A percentile compares a stretch with the other conserved stretches of the same genome.
These are phyloP conservation scores for Uronychia setigera DNA, from an alignment of 73 alveolate species.

Conservation along the genomic window DNA sequence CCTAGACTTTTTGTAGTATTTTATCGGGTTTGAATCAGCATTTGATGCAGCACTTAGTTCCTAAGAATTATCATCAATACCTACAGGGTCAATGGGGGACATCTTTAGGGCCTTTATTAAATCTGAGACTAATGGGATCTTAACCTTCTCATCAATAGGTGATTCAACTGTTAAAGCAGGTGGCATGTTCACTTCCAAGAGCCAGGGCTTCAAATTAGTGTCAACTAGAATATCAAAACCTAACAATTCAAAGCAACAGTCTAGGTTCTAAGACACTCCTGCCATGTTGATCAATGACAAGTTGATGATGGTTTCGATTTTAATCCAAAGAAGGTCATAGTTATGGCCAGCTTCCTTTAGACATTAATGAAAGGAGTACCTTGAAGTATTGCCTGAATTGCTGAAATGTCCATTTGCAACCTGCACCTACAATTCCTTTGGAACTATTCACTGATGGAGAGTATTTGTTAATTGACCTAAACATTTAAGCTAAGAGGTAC, in stretches of 20 bases:
- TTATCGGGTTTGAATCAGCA: constrained; percentile 9
- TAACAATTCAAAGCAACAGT: constrained; percentile 60
- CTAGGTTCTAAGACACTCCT: constrained; percentile 31
- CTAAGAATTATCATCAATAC: too few relatives aligned
- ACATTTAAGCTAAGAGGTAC: too few relatives aligned
- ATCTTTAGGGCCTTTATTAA: constrained; percentile 37
- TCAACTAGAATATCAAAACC: constrained; percentile 73
- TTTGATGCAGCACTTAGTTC: too few relatives aligned
- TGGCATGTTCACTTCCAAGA: constrained; percentile 64
- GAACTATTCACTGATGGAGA: constrained; percentile 40
- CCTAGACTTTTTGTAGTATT: background rate
- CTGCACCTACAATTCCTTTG: constrained; percentile 56
- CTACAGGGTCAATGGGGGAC: too few relatives aligned
- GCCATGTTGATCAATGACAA: constrained; percentile 51
- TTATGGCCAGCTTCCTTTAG: constrained; percentile 1
- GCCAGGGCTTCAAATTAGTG: constrained; percentile 60
- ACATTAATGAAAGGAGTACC: background rate
- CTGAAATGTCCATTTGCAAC: constrained; percentile 62
- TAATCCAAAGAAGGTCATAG: constrained; percentile 41
- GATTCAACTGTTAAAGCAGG: constrained; percentile 66
- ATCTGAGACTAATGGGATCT: constrained; percentile 54
- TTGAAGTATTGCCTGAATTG: constrained; percentile 36
- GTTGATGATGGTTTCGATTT: constrained; percentile 43
- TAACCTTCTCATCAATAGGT: constrained; percentile 42
- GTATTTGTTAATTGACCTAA: constrained; percentile 51